These are phyloP conservation scores for Dimargaris verticillata DNA, from an alignment of 192 early-diverging fungal genomes.

Conservation along the genomic window DNA sequence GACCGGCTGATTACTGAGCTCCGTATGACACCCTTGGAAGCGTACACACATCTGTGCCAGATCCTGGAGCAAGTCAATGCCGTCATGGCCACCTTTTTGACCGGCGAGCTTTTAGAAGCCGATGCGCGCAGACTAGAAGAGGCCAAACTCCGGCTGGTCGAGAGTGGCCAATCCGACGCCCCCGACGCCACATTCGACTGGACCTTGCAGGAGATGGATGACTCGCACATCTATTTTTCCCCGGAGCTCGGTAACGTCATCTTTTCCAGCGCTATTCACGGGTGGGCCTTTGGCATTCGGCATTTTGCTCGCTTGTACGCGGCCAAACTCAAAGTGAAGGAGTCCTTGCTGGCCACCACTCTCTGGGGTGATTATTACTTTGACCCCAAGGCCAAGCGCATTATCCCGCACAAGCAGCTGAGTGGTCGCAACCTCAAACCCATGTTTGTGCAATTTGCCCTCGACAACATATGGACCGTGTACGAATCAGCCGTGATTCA, in stretches of 20 bases:
- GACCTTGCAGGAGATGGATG: slow-evolving; percentile 79
- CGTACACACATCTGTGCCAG: slow-evolving; percentile 79
- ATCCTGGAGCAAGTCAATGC: slow-evolving; percentile 96
- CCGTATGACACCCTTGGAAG: slow-evolving; percentile 80
- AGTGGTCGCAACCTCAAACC: slow-evolving; percentile 75
- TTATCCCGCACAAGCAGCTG: slow-evolving; percentile 71
- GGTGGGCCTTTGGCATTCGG: slow-evolving; percentile 91
- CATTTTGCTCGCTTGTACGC: slow-evolving; percentile 90
- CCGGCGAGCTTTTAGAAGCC: slow-evolving; percentile 69
- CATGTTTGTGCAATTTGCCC: slow-evolving; percentile 88
- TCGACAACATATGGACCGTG: slow-evolving; percentile 89
- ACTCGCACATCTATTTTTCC: slow-evolving; percentile 88
- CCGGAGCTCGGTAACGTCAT: slow-evolving; percentile 93
- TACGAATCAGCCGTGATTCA: slow-evolving; percentile 63
- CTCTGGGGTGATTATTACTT: slow-evolving; percentile 97
- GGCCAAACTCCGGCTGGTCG: slow-evolving; percentile 32
- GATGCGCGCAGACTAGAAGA: slow-evolving; percentile 53
- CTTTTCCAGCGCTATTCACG: slow-evolving; percentile 89
- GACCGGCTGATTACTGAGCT: slow-evolving; percentile 89
- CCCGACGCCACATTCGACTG: slow-evolving; percentile 40
- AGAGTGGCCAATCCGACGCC: slow-evolving; percentile 22
- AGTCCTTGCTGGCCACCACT: slow-evolving; percentile 51
- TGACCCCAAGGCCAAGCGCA: slow-evolving; percentile 86
- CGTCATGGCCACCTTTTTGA: slow-evolving; percentile 84
- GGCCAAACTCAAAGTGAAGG: slow-evolving; percentile 71